phyloP scores from a whole-genome alignment of 257 asterid genomes.

The Osmanthus fragrans region DNA sequence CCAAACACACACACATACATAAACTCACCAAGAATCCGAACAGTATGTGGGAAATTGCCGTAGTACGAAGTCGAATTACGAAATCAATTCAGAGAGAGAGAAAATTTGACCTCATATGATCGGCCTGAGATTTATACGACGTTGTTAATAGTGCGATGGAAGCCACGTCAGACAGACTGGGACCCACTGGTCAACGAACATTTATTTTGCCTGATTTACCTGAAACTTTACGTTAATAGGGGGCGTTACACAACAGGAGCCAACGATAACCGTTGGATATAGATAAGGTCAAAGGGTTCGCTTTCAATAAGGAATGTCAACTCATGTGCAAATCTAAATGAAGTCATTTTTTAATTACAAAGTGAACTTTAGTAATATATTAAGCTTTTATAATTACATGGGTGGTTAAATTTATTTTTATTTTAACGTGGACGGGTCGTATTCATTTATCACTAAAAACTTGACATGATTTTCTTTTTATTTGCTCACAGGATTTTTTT shows the following conservation, averaged over 20 bases:
- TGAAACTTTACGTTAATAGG: background rate
- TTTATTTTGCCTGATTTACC: background rate
- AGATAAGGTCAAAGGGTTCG: background rate
- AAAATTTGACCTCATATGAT: constrained; percentile 25
- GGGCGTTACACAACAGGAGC: background rate
- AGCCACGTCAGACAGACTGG: constrained; percentile 25
- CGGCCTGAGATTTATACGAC: constrained; percentile 21
- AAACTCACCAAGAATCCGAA: constrained; percentile 19
- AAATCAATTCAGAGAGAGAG: background rate
- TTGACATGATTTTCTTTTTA: no score
- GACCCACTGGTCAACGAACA: constrained; percentile 11
- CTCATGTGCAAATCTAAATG: background rate
- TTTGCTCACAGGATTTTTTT: no score
- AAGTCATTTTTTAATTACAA: no score
- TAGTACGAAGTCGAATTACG: constrained; percentile 16
- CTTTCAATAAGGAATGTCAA: background rate
- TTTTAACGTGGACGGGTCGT: no score
- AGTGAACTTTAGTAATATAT: no score
- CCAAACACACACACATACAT: background rate
- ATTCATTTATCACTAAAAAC: no score
- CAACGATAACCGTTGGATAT: background rate
- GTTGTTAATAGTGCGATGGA: constrained; percentile 15
- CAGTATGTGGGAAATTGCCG: background rate
- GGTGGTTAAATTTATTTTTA: no score
- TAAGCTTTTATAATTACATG: background rate